Evolutionary conservation across 495 filamentous ascomycete genomes (phyloP).

Genomic region (Hypoxylon rickii): DNA sequence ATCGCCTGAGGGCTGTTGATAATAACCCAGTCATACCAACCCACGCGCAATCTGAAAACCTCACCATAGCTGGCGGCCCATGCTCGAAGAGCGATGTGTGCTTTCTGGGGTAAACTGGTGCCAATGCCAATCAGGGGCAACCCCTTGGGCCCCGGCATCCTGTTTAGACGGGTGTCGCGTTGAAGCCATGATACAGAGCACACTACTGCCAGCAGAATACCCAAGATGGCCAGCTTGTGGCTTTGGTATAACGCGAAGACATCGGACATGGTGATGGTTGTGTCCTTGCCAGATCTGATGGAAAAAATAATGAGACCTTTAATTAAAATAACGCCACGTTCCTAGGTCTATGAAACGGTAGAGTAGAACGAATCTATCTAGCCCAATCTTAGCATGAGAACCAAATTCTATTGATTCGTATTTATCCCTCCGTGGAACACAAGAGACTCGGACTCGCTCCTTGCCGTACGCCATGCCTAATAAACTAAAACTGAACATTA

Average conservation of each 20-base stretch:
- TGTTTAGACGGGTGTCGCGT: constrained; percentile 23
- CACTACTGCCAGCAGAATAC: not conserved
- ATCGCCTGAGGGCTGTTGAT: constrained; percentile 48
- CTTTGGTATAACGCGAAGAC: not conserved
- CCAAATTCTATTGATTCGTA: no score
- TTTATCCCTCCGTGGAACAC: no score
- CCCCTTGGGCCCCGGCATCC: constrained; percentile 24
- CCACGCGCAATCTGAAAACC: constrained; percentile 42
- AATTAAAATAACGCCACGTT: no score
- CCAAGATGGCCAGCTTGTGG: not conserved
- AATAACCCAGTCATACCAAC: constrained; percentile 49
- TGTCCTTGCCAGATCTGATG: no score
- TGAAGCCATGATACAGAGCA: constrained; percentile 12
- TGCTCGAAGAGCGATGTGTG: not conserved
- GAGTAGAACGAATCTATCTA: no score
- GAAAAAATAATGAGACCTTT: no score
- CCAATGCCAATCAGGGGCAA: constrained; percentile 37
- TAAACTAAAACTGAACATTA: no score
- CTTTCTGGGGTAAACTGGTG: constrained; percentile 23
- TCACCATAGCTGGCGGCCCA: constrained; percentile 45
- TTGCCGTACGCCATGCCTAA: no score
- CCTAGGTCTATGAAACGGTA: no score
- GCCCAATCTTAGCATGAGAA: no score
- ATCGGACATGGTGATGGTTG: not conserved
- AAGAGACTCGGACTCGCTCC: no score